Percentiles rank a stretch among this genome's conserved stretches.
Conservation (phyloP, 495 filamentous ascomycete species). For the Aspergillus avenaceus region DNA sequence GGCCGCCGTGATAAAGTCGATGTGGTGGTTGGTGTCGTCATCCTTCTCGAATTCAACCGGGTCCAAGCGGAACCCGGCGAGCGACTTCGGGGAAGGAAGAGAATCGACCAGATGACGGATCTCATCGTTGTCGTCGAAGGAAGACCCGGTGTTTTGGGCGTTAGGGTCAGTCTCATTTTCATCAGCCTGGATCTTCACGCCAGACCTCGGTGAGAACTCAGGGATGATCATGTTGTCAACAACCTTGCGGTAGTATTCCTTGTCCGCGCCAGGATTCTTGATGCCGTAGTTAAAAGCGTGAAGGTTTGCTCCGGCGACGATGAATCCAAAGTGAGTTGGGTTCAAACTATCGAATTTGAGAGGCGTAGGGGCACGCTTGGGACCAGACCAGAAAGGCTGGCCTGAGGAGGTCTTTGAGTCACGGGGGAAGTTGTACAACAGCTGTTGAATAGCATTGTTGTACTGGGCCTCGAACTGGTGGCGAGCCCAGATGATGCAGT, state of each 20-base stretch:
- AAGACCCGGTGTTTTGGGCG: conserved; percentile 47
- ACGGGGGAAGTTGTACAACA: conserved; percentile 96
- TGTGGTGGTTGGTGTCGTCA: conserved; percentile 96
- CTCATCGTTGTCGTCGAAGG: conserved; percentile 67
- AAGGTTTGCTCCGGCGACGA: conserved; percentile 84
- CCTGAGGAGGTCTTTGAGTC: conserved; percentile 85
- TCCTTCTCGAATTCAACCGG: conserved; percentile 99
- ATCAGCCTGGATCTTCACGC: conserved; percentile 94
- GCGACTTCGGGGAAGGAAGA: conserved; percentile 72
- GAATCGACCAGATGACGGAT: conserved; percentile 59
- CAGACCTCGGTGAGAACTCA: conserved; percentile 87
- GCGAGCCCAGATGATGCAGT: conserved; percentile 92
- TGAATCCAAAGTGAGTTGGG: conserved; percentile 77
- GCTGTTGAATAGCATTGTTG: conserved; percentile 93
- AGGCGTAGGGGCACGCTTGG: conserved; percentile 93
- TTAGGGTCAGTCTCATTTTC: conserved; percentile 96
- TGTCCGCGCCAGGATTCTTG: conserved; percentile 63
- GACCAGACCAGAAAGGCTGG: conserved; percentile 95
- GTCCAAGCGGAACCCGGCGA: conserved; percentile 80
- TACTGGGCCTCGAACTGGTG: conserved; percentile 94
- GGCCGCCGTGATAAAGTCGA: conserved; percentile 97
- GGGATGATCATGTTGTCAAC: conserved; percentile 93
- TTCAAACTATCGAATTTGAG: conserved; percentile 83
- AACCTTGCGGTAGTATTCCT: conserved; percentile 67
- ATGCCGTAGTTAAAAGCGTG: conserved; percentile 99